A percentile compares a stretch with the other conserved stretches of the same genome.
These are phyloP conservation scores for Hanseniaspora sp. DNA, from an alignment of 1,139 yeast genomes.

Conservation along the genomic window DNA sequence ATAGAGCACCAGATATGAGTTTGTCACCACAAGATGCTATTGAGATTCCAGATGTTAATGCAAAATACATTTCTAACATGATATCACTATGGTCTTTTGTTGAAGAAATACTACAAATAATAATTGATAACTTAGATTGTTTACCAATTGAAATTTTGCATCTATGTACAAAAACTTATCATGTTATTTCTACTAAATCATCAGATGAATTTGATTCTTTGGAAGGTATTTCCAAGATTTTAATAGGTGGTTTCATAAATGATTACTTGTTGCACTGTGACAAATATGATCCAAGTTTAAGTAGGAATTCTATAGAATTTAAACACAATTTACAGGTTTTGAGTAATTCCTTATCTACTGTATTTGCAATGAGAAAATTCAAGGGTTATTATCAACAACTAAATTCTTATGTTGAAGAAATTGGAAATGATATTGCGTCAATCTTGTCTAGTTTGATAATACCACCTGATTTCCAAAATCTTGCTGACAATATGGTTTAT, in stretches of 20 bases:
- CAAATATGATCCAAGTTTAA: conserved; percentile 23
- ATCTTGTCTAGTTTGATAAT: conserved; percentile 24
- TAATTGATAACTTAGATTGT: conserved; percentile 35
- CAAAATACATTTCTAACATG: conserved; percentile 59
- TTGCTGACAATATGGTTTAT: conserved; percentile 25
- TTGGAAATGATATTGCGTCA: conserved; percentile 24
- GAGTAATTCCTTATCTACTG: conserved; percentile 21
- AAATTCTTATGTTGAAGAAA: conserved; percentile 27
- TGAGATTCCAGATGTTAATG: conserved; percentile 60
- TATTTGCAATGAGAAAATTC: conserved; percentile 25
- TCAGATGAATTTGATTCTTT: conserved; percentile 33
- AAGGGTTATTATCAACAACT: conserved; percentile 27
- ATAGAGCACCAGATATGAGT: conserved; percentile 34
- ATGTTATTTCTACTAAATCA: conserved; percentile 38
- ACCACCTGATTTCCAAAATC: conserved; percentile 26
- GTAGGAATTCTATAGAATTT: not conserved
- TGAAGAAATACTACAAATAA: conserved; percentile 43
- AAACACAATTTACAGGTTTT: conserved; percentile 19
- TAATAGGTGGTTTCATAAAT: conserved; percentile 63
- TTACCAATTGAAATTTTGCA: conserved; percentile 59
- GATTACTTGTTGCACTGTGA: conserved; percentile 31
- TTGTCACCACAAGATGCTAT: conserved; percentile 58
- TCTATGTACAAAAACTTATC: conserved; percentile 37
- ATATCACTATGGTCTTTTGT: conserved; percentile 63
- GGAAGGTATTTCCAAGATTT: conserved; percentile 54